Percentiles rank a stretch among this genome's conserved stretches.
Evolutionary conservation across 257 asterid species (phyloP).

Genomic region (Solanum piurae): DNA sequence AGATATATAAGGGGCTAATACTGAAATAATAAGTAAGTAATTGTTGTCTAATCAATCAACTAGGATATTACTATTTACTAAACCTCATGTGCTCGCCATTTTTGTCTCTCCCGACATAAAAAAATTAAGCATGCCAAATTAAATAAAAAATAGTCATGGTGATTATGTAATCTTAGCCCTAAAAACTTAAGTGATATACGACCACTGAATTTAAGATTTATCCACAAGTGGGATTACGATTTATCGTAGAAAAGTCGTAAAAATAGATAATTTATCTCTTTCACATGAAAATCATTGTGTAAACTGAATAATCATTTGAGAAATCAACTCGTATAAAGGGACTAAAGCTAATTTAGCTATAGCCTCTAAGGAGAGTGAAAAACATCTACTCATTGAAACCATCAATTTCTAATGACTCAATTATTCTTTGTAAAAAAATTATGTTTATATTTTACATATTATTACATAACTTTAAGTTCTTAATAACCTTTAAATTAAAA

Average conservation of each 20-base stretch:
- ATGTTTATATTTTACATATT: neutral
- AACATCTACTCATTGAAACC: neutral
- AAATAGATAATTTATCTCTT: neutral
- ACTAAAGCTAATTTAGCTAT: neutral
- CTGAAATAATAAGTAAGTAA: neutral
- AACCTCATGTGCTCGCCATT: fast-evolving
- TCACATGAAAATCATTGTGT: neutral
- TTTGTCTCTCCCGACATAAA: neutral
- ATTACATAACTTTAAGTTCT: neutral
- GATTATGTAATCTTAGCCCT: neutral
- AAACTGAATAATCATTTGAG: neutral
- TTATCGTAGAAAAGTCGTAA: neutral
- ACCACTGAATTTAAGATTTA: neutral
- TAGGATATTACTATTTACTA: neutral
- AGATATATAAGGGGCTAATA: neutral
- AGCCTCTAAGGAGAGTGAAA: neutral
- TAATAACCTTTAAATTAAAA: neutral
- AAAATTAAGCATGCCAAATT: neutral
- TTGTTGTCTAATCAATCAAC: neutral
- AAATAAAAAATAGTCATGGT: neutral
- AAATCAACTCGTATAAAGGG: neutral
- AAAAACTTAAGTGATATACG: neutral
- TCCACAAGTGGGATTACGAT: neutral
- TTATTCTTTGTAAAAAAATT: neutral
- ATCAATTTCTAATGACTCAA: neutral